Evolutionary conservation across 2,329 filamentous ascomycete species (phyloP).

Genomic region (Apiospora sp.): DNA sequence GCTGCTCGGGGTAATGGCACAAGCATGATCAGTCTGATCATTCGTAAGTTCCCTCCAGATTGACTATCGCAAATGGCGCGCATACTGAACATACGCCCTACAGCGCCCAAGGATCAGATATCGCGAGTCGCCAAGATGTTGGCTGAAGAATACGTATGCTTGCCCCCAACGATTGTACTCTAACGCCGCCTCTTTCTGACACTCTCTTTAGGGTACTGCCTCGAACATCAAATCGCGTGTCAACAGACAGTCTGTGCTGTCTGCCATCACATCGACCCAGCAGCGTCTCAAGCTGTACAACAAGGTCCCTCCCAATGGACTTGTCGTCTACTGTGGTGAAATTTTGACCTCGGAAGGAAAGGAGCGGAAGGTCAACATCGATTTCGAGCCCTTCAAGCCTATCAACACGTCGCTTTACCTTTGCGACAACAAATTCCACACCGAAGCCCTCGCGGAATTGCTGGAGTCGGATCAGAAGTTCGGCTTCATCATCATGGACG

Average conservation of each 20-base stretch:
- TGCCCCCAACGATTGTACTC: not conserved
- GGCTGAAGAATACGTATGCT: slow-evolving; percentile 98
- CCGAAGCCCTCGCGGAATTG: slow-evolving; percentile 94
- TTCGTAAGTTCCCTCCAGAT: slow-evolving; percentile 69
- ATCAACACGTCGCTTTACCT: slow-evolving; percentile 99
- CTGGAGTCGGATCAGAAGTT: slow-evolving; percentile 99
- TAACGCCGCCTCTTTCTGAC: slow-evolving; percentile 24
- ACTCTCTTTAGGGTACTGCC: slow-evolving; percentile 77
- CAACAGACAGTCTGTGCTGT: slow-evolving; percentile 97
- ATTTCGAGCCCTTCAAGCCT: slow-evolving; percentile 99
- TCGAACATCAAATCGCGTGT: slow-evolving; percentile 99
- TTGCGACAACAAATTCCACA: slow-evolving; percentile 99
- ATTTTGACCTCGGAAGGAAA: slow-evolving; percentile 98
- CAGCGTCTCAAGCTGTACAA: slow-evolving; percentile 99
- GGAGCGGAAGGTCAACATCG: slow-evolving; percentile 99
- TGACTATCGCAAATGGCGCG: not conserved
- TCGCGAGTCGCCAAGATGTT: slow-evolving; percentile 98
- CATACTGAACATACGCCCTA: slow-evolving; percentile 28
- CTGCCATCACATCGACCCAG: slow-evolving; percentile 98
- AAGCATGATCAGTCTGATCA: slow-evolving; percentile 99
- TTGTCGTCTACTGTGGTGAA: slow-evolving; percentile 99
- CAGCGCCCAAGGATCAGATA: slow-evolving; percentile 97
- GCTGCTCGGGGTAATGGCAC: slow-evolving; percentile 98
- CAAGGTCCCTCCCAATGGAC: slow-evolving; percentile 96
- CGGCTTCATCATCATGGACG: slow-evolving; percentile 99